phyloP scores from a whole-genome alignment of 805 yeast genomes.

The Sugiyamaella boreocaroliniensis region DNA sequence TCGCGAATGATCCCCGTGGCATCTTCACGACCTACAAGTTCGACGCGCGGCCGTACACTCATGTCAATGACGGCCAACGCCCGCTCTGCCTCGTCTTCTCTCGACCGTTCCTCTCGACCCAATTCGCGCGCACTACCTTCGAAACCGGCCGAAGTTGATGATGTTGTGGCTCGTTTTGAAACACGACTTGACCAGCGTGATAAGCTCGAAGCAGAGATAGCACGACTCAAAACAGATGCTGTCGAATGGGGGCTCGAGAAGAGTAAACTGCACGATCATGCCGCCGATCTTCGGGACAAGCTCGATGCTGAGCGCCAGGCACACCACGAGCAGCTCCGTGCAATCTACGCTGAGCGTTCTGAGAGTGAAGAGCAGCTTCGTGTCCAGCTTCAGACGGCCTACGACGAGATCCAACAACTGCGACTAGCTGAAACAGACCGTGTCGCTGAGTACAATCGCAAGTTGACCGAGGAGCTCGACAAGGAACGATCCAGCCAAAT shows the following conservation, averaged over 20 bases:
- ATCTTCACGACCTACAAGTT: not conserved
- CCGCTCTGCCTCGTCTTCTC: not conserved
- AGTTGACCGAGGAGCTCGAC: conserved; percentile 23
- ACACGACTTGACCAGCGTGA: not conserved
- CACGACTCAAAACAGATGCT: conserved; percentile 32
- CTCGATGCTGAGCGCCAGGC: conserved; percentile 1
- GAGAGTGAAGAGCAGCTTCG: not conserved
- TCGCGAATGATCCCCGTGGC: not conserved
- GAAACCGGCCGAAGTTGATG: not conserved
- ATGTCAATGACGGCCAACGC: not conserved
- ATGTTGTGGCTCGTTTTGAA: not conserved
- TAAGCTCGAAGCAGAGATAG: conserved; percentile 6
- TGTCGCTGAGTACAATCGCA: not conserved
- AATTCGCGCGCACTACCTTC: not conserved
- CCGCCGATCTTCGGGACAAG: conserved; percentile 20
- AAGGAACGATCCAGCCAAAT: conserved; percentile 21
- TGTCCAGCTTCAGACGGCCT: not conserved
- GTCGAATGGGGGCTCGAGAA: conserved; percentile 36
- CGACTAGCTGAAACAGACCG: conserved; percentile 1
- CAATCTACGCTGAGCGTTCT: not conserved
- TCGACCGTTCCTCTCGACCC: not conserved
- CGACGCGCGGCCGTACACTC: not conserved
- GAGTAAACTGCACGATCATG: conserved; percentile 29
- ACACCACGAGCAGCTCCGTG: not conserved
- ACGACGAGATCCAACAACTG: not conserved